phyloP scores from a whole-genome alignment of 1,139 yeast species.

The Pichia sp. region DNA sequence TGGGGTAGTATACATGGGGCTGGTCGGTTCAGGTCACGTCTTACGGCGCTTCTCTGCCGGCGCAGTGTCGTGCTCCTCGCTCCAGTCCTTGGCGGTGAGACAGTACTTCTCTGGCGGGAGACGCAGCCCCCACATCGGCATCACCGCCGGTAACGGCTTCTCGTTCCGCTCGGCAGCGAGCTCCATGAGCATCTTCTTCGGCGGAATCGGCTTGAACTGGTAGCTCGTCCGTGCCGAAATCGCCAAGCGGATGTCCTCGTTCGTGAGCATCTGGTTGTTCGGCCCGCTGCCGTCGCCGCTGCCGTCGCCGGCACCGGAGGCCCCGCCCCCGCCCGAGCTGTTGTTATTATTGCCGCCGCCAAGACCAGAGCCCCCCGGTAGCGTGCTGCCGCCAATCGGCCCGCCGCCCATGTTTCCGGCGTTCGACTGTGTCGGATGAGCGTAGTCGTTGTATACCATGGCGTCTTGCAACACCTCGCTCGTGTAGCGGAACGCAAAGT shows the following conservation, averaged over 20 bases:
- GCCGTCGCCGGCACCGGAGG: background rate
- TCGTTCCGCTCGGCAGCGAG: conserved; percentile 89
- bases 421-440: conserved; percentile 39
- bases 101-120: conserved; percentile 98
- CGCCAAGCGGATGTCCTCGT: conserved; percentile 88
- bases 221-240: conserved; percentile 90
- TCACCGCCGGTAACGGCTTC: conserved; percentile 84
- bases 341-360: background rate
- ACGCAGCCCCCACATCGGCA: conserved; percentile 88
- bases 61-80: conserved; percentile 4
- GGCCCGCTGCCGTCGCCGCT: conserved; percentile 2
- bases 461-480: conserved; percentile 86
- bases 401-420: conserved; percentile 34
- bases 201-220: conserved; percentile 91
- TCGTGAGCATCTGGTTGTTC: conserved; percentile 41
- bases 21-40: background rate
- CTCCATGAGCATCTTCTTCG: conserved; percentile 84
- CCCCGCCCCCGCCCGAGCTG: background rate
- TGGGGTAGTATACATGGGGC: background rate
- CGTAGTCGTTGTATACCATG: conserved; percentile 79
- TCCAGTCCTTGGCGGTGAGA: conserved; percentile 78
- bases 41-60: conserved; percentile 2
- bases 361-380: background rate
- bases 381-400: background rate
- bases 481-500: conserved; percentile 90